phyloP scores from a whole-genome alignment of 331 rosid species.

The Pyrus hybrid region DNA sequence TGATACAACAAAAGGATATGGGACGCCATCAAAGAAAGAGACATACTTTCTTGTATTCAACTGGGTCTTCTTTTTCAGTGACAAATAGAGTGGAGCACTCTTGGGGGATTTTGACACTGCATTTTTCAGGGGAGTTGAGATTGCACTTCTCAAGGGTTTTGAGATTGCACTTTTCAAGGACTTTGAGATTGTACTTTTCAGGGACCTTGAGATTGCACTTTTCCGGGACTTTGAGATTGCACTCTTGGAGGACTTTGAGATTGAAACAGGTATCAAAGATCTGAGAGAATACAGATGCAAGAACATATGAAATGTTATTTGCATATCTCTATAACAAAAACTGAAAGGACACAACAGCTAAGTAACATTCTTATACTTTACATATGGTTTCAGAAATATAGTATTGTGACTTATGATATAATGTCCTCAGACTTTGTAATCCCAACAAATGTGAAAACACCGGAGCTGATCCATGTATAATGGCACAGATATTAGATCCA shows the following conservation, averaged over 20 bases:
- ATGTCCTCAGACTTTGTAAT: background rate
- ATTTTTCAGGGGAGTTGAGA: background rate
- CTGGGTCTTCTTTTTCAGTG: conserved; percentile 42
- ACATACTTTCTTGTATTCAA: conserved; percentile 61
- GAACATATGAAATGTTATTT: conserved; percentile 5
- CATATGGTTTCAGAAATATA: background rate
- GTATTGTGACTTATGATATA: background rate
- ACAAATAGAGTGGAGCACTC: conserved; percentile 24
- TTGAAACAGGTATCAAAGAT: conserved; percentile 21
- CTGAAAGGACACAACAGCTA: background rate
- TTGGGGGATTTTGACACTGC: conserved; percentile 19
- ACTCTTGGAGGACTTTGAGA: conserved; percentile 12
- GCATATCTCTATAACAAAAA: background rate
- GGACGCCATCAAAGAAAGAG: conserved; percentile 6
- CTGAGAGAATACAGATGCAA: conserved; percentile 28
- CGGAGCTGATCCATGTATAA: background rate
- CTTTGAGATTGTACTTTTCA: conserved; percentile 5
- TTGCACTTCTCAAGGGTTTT: conserved; percentile 23
- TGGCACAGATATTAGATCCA: background rate
- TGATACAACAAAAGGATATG: background rate
- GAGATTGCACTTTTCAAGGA: background rate
- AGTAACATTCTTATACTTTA: background rate
- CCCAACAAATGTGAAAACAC: background rate
- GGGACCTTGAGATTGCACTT: conserved; percentile 14
- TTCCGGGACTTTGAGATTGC: background rate